These are phyloP conservation scores for Debaryomyces subglobosus DNA, from an alignment of 1,139 yeast genomes.

Conservation along the genomic window DNA sequence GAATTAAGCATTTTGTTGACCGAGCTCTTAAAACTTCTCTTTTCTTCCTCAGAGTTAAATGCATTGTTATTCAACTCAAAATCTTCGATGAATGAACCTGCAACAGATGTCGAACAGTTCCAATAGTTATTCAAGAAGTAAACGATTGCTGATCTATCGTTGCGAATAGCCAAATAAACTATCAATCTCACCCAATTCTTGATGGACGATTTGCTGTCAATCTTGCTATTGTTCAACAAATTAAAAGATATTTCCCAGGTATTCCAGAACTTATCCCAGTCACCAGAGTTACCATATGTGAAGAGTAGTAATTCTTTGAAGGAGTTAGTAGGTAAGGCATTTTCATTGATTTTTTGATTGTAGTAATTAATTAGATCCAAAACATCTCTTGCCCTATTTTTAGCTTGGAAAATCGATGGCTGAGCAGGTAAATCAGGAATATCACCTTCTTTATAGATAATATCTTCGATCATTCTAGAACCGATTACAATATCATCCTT, in stretches of 20 bases:
- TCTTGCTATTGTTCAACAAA: conserved; percentile 14
- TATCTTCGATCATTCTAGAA: conserved; percentile 28
- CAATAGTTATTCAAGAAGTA: conserved; percentile 38
- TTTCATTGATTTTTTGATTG: conserved; percentile 14
- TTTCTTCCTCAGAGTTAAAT: conserved; percentile 27
- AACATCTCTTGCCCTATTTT: conserved; percentile 35
- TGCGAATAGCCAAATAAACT: conserved; percentile 37
- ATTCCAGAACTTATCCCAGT: conserved; percentile 46
- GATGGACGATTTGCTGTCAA: conserved; percentile 7
- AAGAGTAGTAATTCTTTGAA: conserved; percentile 38
- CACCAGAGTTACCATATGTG: conserved; percentile 43
- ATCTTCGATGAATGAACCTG: conserved; percentile 30
- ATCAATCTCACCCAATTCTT: conserved; percentile 39
- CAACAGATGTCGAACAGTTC: conserved; percentile 23
- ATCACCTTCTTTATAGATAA: conserved; percentile 22
- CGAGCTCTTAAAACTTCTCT: conserved; percentile 25
- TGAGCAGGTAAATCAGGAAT: conserved; percentile 13
- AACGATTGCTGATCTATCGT: conserved; percentile 30
- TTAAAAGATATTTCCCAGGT: conserved; percentile 35
- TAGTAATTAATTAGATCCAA: conserved; percentile 29
- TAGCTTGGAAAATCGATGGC: conserved; percentile 23
- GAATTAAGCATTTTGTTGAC: conserved; percentile 20
- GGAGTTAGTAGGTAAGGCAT: conserved; percentile 16
- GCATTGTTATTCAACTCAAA: conserved; percentile 19
- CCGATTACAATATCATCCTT: conserved; percentile 21